These are phyloP conservation scores for Lotus japonicus DNA, from an alignment of 306 rosid species.

Conservation along the genomic window DNA sequence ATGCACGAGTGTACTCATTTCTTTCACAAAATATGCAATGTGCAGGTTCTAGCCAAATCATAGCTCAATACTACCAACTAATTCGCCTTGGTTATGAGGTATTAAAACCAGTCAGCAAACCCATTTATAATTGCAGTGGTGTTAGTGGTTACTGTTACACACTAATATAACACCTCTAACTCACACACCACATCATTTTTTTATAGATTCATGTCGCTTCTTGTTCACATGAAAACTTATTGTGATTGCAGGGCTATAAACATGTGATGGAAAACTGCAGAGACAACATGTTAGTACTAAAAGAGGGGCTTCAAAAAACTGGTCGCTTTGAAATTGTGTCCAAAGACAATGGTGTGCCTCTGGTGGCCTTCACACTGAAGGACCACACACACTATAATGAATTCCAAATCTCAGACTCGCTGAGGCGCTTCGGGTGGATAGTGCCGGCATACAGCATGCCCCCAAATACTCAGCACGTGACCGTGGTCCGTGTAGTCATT, in stretches of 20 bases:
- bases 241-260: constrained; percentile 56
- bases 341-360: constrained; percentile 76
- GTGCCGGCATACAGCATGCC: constrained; percentile 98
- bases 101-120: not conserved
- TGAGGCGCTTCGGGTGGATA: constrained; percentile 87
- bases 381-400: constrained; percentile 52
- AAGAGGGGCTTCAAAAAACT: constrained; percentile 64
- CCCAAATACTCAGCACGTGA: constrained; percentile 69
- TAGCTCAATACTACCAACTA: constrained; percentile 93
- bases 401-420: constrained; percentile 63
- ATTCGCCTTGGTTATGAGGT: constrained; percentile 91
- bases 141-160: not conserved
- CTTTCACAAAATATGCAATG: constrained; percentile 14
- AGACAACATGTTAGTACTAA: constrained; percentile 82
- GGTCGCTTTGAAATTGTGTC: constrained; percentile 67
- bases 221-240: too few relatives aligned
- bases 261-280: constrained; percentile 86
- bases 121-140: not conserved
- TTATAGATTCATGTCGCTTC: too few relatives aligned
- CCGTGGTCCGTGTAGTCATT: constrained; percentile 80
- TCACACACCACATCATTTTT: not conserved
- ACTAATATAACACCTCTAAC: not conserved
- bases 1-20: not conserved
- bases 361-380: constrained; percentile 83
- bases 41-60: constrained; percentile 93